Base-by-base conservation (phyloP, 768 basidiomycete genomes). In the Russula abietina region DNA sequence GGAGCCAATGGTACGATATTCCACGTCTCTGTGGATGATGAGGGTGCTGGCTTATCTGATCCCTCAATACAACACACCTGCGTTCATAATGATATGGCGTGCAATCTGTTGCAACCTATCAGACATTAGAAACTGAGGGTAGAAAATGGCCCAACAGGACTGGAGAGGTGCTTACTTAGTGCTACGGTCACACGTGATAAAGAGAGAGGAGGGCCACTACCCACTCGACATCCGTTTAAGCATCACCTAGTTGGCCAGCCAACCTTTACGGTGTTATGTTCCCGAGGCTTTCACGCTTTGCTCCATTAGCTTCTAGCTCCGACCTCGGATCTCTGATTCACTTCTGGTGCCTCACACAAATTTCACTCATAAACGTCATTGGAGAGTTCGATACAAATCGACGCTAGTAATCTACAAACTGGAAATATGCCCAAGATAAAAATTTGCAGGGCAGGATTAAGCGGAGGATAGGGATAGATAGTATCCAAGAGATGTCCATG, bases 1-100 rank as follows among this genome's bases (percentile, higher is more conserved):
- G 91, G 91, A 22, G 91, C 91, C 65, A 91, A 84, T 43, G 89
- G 88, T 28, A 93, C 87, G 60, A 76, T 72, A 65, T 86, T 77
- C 90, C 90, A 93, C 55, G 76, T 72, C 78, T 91, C 89, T 91
- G 73, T 55, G 16, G 14, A 26, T 53, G 38, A 50, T 55, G 39
- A 49, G 64, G 24, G 56, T 60, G 39, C 55, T 48, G 45, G 52
- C 59, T 32, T 8, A 53, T 70, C 52, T 39, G 30, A 19, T 51
- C 17, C 11, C 22, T 45, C 33, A 22, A 39, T 11, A 22, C 10
- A 55, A 70, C 81, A 60, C 71, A 86, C 86, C 85, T 73, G 78
- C 79, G 30, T 78, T 59, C 59, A 70, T 68, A 33, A 64, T 45
- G 33, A 89, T 70, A 69, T 90, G 88, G 60, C 76, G 75, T 57